phyloP scores from a whole-genome alignment of 257 asterid species.

The Capsicum pubescens region DNA sequence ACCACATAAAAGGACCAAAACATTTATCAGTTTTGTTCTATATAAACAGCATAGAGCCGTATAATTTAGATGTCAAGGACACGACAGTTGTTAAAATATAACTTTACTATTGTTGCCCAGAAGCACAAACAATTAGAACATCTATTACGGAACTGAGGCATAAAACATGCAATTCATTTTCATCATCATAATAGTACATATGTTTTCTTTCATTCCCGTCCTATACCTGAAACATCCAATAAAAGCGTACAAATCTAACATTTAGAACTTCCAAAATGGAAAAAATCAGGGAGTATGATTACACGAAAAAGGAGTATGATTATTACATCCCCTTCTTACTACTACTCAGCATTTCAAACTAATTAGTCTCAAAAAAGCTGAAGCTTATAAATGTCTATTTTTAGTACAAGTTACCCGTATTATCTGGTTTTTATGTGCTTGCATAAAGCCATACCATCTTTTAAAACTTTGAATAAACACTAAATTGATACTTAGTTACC shows the following conservation, averaged over 20 bases:
- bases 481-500: no score
- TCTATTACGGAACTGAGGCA: neutral
- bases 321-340: neutral
- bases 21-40: no score
- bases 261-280: neutral
- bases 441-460: no score
- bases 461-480: no score
- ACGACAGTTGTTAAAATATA: no score
- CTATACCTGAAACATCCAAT: neutral
- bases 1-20: no score
- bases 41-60: no score
- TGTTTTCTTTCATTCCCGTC: neutral
- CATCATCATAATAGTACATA: neutral
- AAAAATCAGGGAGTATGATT: neutral
- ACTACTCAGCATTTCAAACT: slow-evolving; percentile 10
- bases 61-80: no score
- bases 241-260: neutral
- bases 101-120: no score
- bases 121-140: no score
- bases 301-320: neutral
- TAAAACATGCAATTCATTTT: neutral
- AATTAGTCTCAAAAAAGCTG: neutral
- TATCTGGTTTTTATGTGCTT: no score
- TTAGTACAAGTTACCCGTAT: neutral
- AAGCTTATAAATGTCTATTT: neutral